Base-by-base conservation (phyloP, 75 land plant genomes). In the Pinus albicaulis region DNA sequence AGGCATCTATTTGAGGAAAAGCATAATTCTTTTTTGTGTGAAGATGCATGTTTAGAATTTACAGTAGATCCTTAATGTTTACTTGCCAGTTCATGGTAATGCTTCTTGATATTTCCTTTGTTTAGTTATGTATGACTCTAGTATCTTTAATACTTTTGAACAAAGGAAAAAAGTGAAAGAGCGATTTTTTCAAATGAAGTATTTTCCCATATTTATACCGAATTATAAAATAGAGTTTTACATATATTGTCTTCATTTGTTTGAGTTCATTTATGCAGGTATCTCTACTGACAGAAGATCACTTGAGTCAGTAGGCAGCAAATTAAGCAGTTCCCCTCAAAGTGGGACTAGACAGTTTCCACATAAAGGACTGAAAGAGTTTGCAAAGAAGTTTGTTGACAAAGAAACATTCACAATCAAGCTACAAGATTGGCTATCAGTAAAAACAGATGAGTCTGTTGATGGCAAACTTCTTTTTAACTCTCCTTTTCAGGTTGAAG, bases 401-500 rank as follows among this genome's bases (percentile, higher is more conserved):
- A 78, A 85, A 84, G 87, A 89, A 48, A 58, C 68, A 55, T 74
- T 91, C 22, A 86, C 80, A 14, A 75, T 72, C 57, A 78, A 80
- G 3, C 87, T 91, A 60, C 81, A 84, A 75, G 82, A 86, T 31
- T 91, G 93, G 93, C 82, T 86, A 65, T 76, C 82, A 23, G 72
- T 72, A 59, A 58, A 82, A 69, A 71, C 76, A 57, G 86, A 84
- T 14, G 76, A 80, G n/a, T 73, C 85, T 64, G 66, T 53, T 36
- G 22, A 48, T 31, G 74, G 62, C 26, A 71, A 56, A 24, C 72
- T 78, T 72, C 74, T 59, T 16, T 91, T 91, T 80, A 83, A 83
- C 74, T 92, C 83, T 34, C 96, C 96, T 55, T 93, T 93, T 82
- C 90, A 89, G 75, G 68, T 91, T 28, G 76, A 85, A 44, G 91